phyloP scores from a whole-genome alignment of 2,329 filamentous ascomycete genomes.

The Rhinocladiella similis region DNA sequence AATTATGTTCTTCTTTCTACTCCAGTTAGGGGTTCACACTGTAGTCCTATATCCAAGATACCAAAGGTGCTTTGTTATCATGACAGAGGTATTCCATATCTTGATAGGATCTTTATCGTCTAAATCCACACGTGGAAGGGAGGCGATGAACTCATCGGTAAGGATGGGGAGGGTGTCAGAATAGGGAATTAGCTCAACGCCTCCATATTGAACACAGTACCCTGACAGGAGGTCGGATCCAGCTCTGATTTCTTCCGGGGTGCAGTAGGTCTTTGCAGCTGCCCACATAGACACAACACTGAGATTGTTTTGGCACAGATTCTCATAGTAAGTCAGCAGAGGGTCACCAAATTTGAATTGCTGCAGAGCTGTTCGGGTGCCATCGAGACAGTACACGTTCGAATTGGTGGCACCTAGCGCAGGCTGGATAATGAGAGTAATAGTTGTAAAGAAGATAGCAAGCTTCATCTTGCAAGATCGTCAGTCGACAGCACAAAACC shows the following conservation, averaged over 20 bases:
- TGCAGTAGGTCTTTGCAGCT: constrained; percentile 35
- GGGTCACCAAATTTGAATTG: not conserved
- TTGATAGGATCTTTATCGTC: constrained; percentile 29
- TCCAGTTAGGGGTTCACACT: constrained; percentile 28
- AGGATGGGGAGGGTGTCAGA: constrained; percentile 27
- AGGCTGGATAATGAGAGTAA: too few relatives aligned
- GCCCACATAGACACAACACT: constrained; percentile 39
- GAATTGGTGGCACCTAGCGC: not conserved
- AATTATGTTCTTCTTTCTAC: not conserved
- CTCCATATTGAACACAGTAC: constrained; percentile 29
- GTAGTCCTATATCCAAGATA: constrained; percentile 34
- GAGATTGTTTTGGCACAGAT: constrained; percentile 35
- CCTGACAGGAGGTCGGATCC: constrained; percentile 11
- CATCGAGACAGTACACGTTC: not conserved
- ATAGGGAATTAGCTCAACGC: constrained; percentile 30
- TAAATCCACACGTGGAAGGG: constrained; percentile 36
- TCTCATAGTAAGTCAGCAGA: constrained; percentile 4
- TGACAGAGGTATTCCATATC: constrained; percentile 29
- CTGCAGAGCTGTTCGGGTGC: not conserved
- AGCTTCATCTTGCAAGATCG: too few relatives aligned
- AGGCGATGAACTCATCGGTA: constrained; percentile 34
- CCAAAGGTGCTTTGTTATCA: constrained; percentile 36
- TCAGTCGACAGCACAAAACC: too few relatives aligned
- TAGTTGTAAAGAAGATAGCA: too few relatives aligned
- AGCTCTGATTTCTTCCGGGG: constrained; percentile 26